These are phyloP conservation scores for Penicillium psychrosexuale DNA, from an alignment of 2,329 filamentous ascomycete genomes.

Conservation along the genomic window DNA sequence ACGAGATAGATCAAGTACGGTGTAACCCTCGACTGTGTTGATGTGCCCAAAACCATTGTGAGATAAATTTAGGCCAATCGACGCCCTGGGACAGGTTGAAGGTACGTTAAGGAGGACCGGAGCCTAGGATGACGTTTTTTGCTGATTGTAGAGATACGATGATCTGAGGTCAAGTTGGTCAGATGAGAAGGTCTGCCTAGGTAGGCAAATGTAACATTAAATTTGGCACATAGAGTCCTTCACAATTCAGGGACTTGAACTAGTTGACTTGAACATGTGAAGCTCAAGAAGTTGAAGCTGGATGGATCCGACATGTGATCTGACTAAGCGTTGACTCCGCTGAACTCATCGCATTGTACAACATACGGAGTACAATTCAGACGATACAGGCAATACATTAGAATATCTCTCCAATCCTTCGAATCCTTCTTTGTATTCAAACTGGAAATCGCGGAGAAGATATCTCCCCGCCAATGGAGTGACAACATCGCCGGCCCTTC, in stretches of 20 bases:
- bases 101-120: neutral
- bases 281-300: neutral
- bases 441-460: conserved; percentile 1
- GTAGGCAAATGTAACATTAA: neutral
- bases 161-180: neutral
- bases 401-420: neutral
- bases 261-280: neutral
- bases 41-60: conserved; percentile 23
- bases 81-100: neutral
- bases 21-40: conserved; percentile 52
- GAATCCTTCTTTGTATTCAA: neutral
- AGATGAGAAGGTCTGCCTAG: neutral
- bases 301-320: neutral
- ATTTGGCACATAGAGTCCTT: neutral
- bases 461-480: conserved; percentile 10
- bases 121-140: neutral
- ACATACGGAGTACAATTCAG: neutral
- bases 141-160: neutral
- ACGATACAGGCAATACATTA: neutral
- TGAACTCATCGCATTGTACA: conserved; percentile 6
- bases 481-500: neutral
- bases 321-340: conserved; percentile 7
- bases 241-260: neutral
- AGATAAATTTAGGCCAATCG: neutral
- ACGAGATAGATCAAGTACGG: conserved; percentile 76